Percentiles rank a stretch among this genome's conserved stretches.
Evolutionary conservation across 306 rosid genomes (phyloP).

Genomic region (Alnus rubra): DNA sequence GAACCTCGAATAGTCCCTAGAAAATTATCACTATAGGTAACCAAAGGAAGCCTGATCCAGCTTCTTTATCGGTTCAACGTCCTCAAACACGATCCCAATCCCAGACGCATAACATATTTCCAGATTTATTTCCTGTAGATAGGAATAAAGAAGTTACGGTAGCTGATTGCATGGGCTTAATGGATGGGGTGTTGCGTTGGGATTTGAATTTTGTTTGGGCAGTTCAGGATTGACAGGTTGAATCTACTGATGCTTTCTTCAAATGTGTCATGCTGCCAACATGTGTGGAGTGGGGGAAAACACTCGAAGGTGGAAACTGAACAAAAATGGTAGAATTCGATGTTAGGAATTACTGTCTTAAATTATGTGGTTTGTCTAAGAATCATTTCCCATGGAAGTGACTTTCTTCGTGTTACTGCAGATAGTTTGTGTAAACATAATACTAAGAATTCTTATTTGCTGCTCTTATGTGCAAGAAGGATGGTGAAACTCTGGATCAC

Average conservation of each 20-base stretch:
- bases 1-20: too few relatives aligned
- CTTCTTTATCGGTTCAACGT: too few relatives aligned
- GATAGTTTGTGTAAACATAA: not conserved
- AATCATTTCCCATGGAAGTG: not conserved
- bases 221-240: not conserved
- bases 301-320: not conserved
- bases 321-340: not conserved
- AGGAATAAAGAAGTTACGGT: not conserved
- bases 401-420: not conserved
- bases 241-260: not conserved
- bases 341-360: not conserved
- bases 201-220: not conserved
- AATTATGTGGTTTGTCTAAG: not conserved
- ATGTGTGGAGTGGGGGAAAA: not conserved
- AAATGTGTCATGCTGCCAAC: not conserved
- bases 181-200: not conserved
- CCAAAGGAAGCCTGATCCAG: too few relatives aligned
- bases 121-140: not conserved
- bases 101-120: too few relatives aligned
- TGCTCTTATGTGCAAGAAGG: not conserved
- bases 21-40: too few relatives aligned
- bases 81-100: too few relatives aligned
- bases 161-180: not conserved
- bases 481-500: not conserved
- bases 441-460: not conserved